Evolutionary conservation across 78 protist species (phyloP), one percentile per base, ranked within the genome.

Genomic region (Guillardia theta): DNA sequence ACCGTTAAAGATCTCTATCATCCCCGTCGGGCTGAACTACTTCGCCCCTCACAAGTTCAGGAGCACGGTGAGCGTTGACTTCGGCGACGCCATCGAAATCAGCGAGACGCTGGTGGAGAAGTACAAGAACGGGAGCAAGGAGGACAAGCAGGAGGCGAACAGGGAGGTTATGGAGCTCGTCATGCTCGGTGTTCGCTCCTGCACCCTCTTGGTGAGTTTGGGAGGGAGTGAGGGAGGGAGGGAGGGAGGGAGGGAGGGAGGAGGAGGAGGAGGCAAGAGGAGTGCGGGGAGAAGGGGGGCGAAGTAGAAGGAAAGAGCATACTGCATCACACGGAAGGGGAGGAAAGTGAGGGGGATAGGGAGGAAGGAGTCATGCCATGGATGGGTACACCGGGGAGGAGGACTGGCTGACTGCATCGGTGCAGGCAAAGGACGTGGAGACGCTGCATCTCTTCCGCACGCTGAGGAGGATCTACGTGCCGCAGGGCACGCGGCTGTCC

Each of bases 11-110:
- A 48, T 88, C 4, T 48, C 76, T 22, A 43, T 88, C 30, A 64
- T 88, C 48, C 93, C 93, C 19, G 64, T 88, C 30, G 93, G 93
- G 18, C 44, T 88, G 70, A 88, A 88, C 64, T 88, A 88, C 64
- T 88, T 88, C 22, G 19, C n/a, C 22, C 76, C 76, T 0, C 93
- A 88, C 37, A 45, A 48, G 36, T 88, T 88, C 39, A 54, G 93
- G 47, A 88, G 93, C 93, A 45, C 76, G 1, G 93, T 88, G 1
- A 48, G 46, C 24, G 93, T 88, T 33, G 93, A 88, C 93, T 88
- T 88, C 64, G 93, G 93, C 0, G 93, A 88, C 64, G 76, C 93
- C 64, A 88, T 88, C 48, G 44, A 78, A 43, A 43, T 70, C 33
- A 43, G 36, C 83, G 46, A 70, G 83, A 18, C n/a, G 46, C 33